Percentiles rank a stretch among this genome's conserved stretches.
Evolutionary conservation across 371 early-diverging fungal genomes (phyloP).

Genomic region (Dichotomocladium elegans): DNA sequence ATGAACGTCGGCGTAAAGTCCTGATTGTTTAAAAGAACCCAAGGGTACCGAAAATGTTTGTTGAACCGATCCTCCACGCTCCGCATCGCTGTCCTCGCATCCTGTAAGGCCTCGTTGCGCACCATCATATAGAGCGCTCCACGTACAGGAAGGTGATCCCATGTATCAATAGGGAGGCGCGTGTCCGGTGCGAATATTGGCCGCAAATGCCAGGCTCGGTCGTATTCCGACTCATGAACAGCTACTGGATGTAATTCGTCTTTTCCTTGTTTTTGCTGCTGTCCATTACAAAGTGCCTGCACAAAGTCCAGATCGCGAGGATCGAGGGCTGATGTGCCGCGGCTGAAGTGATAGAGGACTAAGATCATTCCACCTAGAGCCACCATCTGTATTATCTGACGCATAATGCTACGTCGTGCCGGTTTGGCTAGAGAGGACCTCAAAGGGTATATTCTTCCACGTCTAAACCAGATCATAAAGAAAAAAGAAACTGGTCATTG

Average conservation of each 20-base stretch:
- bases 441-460: too few species aligned
- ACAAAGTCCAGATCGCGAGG: slow-evolving; percentile 6
- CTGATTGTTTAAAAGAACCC: slow-evolving; percentile 44
- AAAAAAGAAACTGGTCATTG: too few species aligned
- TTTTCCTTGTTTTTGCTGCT: too few species aligned
- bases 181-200: slow-evolving; percentile 7
- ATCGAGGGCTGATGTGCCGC: slow-evolving; percentile 3
- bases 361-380: neutral
- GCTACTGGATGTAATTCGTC: neutral
- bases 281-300: neutral
- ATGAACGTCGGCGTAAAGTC: slow-evolving; percentile 31
- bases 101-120: slow-evolving; percentile 25
- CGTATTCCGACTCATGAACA: neutral
- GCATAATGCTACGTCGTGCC: slow-evolving; percentile 7
- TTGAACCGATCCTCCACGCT: slow-evolving; percentile 49
- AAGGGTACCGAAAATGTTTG: slow-evolving; percentile 38
- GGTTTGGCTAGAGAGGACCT: slow-evolving; percentile 6
- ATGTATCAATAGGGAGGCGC: slow-evolving; percentile 7
- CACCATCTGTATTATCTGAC: slow-evolving; percentile 4
- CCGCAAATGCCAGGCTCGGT: slow-evolving; percentile 1
- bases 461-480: too few species aligned
- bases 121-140: slow-evolving; percentile 35
- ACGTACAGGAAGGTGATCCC: slow-evolving; percentile 17
- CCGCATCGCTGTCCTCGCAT: slow-evolving; percentile 30
- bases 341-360: slow-evolving; percentile 4